phyloP scores from a whole-genome alignment of 306 rosid genomes.

The Cicer yamashitae region DNA sequence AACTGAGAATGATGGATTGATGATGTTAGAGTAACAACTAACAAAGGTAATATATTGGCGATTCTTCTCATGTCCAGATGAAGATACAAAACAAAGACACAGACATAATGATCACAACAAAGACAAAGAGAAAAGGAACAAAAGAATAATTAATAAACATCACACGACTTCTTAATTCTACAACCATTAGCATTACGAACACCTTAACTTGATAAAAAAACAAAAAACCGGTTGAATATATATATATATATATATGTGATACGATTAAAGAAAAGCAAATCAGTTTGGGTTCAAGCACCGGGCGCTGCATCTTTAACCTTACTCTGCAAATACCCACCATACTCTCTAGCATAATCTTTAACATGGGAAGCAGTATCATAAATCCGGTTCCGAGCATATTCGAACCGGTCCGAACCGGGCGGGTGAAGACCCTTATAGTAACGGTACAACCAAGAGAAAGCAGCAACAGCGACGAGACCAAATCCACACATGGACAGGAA shows the following conservation, averaged over 20 bases:
- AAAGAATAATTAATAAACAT: background rate
- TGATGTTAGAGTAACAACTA: too few species aligned
- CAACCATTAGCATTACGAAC: background rate
- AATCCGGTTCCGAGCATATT: constrained; percentile 73
- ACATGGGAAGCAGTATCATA: constrained; percentile 83
- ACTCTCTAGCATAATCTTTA: constrained; percentile 84
- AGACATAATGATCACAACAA: background rate
- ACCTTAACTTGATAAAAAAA: background rate
- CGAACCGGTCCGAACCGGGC: constrained; percentile 76
- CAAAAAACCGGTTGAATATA: background rate
- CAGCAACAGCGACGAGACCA: constrained; percentile 44
- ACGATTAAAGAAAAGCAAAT: background rate
- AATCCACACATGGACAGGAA: constrained; percentile 59
- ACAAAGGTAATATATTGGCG: background rate
- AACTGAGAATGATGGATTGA: too few species aligned
- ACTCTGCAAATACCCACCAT: constrained; percentile 79
- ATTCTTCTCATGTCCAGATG: background rate
- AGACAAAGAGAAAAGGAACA: background rate
- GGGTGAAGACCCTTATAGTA: constrained; percentile 79
- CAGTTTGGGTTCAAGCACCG: constrained; percentile 61
- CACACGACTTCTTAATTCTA: background rate
- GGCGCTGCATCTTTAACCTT: constrained; percentile 91
- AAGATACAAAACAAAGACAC: background rate
- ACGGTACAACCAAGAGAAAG: constrained; percentile 67
- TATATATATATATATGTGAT: background rate